phyloP scores from a whole-genome alignment of 129 eudicot genomes.

The Artemisia tridentata region DNA sequence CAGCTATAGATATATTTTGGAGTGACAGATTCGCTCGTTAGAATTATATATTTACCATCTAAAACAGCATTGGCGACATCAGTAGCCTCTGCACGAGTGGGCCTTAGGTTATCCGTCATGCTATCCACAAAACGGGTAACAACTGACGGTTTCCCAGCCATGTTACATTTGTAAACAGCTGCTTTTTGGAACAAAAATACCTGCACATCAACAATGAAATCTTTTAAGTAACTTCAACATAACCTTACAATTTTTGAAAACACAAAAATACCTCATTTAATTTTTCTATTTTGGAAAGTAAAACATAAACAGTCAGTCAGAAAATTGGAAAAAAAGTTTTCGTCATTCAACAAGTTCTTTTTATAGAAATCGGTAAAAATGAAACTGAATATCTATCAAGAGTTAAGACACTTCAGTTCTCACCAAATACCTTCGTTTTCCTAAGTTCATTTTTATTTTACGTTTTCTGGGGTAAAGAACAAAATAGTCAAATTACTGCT shows the following conservation, averaged over 20 bases:
- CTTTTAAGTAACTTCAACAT: background rate
- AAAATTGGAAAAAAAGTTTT: too few relatives aligned
- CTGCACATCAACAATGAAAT: slow-evolving; percentile 30
- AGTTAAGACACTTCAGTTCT: too few relatives aligned
- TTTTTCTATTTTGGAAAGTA: too few relatives aligned
- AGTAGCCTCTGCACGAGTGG: slow-evolving; percentile 95
- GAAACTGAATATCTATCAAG: too few relatives aligned
- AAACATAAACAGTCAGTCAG: too few relatives aligned
- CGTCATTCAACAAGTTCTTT: too few relatives aligned
- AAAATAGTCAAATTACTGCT: slow-evolving; percentile 2
- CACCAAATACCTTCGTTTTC: background rate
- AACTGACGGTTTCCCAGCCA: slow-evolving; percentile 94
- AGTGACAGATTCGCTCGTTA: background rate
- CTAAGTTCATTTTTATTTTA: background rate
- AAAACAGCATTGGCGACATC: slow-evolving; percentile 91
- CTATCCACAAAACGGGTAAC: slow-evolving; percentile 92
- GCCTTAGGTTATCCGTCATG: slow-evolving; percentile 91
- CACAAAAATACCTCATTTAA: too few relatives aligned
- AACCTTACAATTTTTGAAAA: too few relatives aligned
- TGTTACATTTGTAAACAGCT: slow-evolving; percentile 80
- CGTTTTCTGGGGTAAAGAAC: background rate
- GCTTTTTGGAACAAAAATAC: slow-evolving; percentile 83
- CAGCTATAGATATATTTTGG: background rate
- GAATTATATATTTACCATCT: slow-evolving; percentile 52
- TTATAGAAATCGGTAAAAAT: too few relatives aligned